phyloP scores from a whole-genome alignment of 2,329 filamentous ascomycete genomes.

The Arthroderma sp. region DNA sequence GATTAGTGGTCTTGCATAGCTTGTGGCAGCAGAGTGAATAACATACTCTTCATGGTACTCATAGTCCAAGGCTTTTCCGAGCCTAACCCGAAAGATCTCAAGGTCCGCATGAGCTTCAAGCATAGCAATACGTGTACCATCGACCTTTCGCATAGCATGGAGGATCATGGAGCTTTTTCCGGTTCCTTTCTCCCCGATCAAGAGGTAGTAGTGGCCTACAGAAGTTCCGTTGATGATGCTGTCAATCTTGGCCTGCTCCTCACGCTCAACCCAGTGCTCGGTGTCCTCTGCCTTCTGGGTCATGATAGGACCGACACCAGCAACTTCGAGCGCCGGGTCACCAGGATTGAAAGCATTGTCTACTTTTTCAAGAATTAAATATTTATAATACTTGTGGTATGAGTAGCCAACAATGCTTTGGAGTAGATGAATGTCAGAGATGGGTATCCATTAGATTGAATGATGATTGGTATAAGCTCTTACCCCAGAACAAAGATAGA shows the following conservation, averaged over 20 bases:
- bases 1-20: neutral
- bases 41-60: conserved; percentile 91
- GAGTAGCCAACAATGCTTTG: conserved; percentile 51
- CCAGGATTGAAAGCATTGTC: conserved; percentile 81
- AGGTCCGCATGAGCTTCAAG: conserved; percentile 91
- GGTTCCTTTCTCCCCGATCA: conserved; percentile 90
- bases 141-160: conserved; percentile 84
- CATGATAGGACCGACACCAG: conserved; percentile 39
- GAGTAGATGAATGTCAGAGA: conserved; percentile 6
- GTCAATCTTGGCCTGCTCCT: conserved; percentile 72
- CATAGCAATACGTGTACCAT: conserved; percentile 84
- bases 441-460: neutral
- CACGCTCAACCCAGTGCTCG: conserved; percentile 68
- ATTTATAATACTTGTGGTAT: conserved; percentile 79
- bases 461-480: too few relatives aligned
- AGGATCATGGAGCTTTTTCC: conserved; percentile 96
- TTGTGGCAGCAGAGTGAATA: neutral
- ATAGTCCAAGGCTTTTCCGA: conserved; percentile 89
- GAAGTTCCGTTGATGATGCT: conserved; percentile 62
- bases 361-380: conserved; percentile 83
- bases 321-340: conserved; percentile 75
- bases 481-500: conserved; percentile 57
- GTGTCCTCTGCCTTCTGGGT: conserved; percentile 27
- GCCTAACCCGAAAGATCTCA: conserved; percentile 83
- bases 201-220: conserved; percentile 74